A percentile compares a stretch with the other conserved stretches of the same genome.
These are phyloP conservation scores for Aphanomyces cochlioides DNA, from an alignment of 352 stramenopile species.

Conservation along the genomic window DNA sequence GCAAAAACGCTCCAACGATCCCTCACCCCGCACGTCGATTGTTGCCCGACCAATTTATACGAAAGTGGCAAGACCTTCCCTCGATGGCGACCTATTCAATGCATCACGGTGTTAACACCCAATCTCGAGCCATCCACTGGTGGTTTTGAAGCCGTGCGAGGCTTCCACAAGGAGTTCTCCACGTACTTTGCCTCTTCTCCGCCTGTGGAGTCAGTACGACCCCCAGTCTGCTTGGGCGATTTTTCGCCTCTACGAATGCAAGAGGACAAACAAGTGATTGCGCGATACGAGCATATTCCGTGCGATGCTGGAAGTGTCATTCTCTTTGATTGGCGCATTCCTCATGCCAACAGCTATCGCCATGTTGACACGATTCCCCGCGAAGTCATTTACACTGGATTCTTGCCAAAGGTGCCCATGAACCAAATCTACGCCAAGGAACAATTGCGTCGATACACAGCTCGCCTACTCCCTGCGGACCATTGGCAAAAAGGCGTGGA, in stretches of 20 bases:
- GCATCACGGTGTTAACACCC: constrained; percentile 78
- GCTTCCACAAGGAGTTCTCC: constrained; percentile 84
- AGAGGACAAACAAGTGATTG: constrained; percentile 73
- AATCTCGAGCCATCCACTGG: constrained; percentile 63
- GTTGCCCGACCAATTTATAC: constrained; percentile 72
- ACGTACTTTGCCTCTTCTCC: constrained; percentile 41
- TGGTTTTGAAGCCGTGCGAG: constrained; percentile 80
- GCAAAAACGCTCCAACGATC: constrained; percentile 78
- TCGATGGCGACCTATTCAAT: constrained; percentile 86
- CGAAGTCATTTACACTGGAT: constrained; percentile 83
- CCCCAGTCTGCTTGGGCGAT: constrained; percentile 80
- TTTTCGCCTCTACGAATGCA: constrained; percentile 84
- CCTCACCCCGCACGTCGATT: constrained; percentile 85
- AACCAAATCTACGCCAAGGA: constrained; percentile 70
- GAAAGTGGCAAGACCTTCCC: constrained; percentile 65
- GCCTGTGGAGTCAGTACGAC: constrained; percentile 14
- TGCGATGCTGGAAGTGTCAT: constrained; percentile 70
- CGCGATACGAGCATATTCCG: constrained; percentile 61
- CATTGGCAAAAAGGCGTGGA: constrained; percentile 72
- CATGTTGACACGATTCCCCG: constrained; percentile 56
- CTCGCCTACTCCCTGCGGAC: constrained; percentile 56
- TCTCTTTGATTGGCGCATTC: constrained; percentile 85
- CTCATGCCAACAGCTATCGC: constrained; percentile 84
- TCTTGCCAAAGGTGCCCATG: constrained; percentile 64
- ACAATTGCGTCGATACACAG: constrained; percentile 66